Percentiles rank a stretch among this genome's conserved stretches.
phyloP scores from a whole-genome alignment of 1,284 basidiomycete genomes.

The Phylloboletellus chloephorus region DNA sequence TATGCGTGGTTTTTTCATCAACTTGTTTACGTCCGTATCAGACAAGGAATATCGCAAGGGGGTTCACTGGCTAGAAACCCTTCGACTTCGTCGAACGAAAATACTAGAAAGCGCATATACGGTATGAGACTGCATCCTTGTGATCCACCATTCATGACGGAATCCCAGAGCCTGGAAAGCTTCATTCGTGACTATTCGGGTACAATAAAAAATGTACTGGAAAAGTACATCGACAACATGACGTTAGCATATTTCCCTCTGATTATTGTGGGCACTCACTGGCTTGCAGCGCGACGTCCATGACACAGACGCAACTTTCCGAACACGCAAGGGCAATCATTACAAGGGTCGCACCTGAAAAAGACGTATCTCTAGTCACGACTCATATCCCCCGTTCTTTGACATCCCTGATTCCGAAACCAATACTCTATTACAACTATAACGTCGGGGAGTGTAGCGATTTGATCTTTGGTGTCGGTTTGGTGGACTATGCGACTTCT shows the following conservation, averaged over 20 bases:
- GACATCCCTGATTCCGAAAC: conserved; percentile 57
- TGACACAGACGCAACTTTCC: conserved; percentile 65
- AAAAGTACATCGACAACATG: conserved; percentile 74
- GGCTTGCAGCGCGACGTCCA: conserved; percentile 52
- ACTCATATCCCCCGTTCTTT: conserved; percentile 54
- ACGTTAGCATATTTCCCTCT: conserved; percentile 41
- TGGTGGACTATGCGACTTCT: conserved; percentile 89
- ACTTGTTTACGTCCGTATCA: conserved; percentile 26
- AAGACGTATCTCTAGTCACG: conserved; percentile 57
- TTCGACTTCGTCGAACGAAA: conserved; percentile 78
- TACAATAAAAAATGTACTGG: conserved; percentile 59
- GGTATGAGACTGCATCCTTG: conserved; percentile 38
- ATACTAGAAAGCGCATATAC: conserved; percentile 77
- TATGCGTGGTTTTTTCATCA: not conserved
- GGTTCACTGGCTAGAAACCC: conserved; percentile 91
- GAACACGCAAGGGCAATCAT: conserved; percentile 53
- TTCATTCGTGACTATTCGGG: conserved; percentile 74
- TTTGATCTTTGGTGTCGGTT: conserved; percentile 87
- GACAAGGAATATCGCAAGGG: conserved; percentile 91
- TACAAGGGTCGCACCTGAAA: conserved; percentile 62
- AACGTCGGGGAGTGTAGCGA: conserved; percentile 85
- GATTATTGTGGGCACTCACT: conserved; percentile 12
- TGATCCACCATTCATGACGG: conserved; percentile 10
- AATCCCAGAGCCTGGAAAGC: conserved; percentile 64
- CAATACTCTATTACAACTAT: conserved; percentile 72